A percentile compares a stretch with the other conserved stretches of the same genome.
Conservation (phyloP, 2,329 filamentous ascomycete species). For the Paramyrothecium sp. region DNA sequence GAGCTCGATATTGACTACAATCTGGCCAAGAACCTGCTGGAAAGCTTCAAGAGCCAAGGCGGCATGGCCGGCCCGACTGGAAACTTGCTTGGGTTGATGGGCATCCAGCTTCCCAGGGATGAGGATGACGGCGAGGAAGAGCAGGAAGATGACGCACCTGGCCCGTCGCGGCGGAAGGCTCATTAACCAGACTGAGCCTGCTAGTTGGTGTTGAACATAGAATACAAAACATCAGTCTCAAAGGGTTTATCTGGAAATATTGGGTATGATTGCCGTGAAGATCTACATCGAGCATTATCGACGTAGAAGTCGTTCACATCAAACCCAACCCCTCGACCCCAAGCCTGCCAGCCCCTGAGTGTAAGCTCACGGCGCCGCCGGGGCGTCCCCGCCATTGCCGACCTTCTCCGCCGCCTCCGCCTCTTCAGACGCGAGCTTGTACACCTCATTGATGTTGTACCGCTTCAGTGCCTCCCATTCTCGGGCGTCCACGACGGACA, state of each 20-base stretch:
- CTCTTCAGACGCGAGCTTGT: conserved; percentile 32
- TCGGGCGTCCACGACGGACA: conserved; percentile 70
- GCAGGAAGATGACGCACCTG: conserved; percentile 10
- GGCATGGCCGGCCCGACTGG: conserved; percentile 83
- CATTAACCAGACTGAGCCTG: conserved; percentile 6
- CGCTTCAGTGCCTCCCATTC: conserved; percentile 74
- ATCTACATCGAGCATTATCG: too few relatives aligned
- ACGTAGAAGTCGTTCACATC: not conserved
- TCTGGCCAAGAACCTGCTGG: conserved; percentile 83
- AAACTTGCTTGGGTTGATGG: conserved; percentile 86
- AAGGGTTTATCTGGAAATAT: too few relatives aligned
- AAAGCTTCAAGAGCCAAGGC: conserved; percentile 88
- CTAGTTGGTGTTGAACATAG: not conserved
- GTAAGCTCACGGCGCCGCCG: conserved; percentile 3
- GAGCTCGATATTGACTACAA: conserved; percentile 81
- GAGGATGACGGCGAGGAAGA: conserved; percentile 54
- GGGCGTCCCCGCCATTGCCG: conserved; percentile 14
- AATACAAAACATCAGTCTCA: conserved; percentile 7
- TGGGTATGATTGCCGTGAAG: not conserved
- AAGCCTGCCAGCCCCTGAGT: too few relatives aligned
- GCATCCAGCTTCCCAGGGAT: conserved; percentile 76
- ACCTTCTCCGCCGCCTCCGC: conserved; percentile 5
- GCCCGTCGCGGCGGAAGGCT: conserved; percentile 1
- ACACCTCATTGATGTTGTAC: conserved; percentile 77
- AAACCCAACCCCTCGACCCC: not conserved